A percentile compares a stretch with the other conserved stretches of the same genome.
Evolutionary conservation across 2,329 filamentous ascomycete species (phyloP).

Genomic region (Aspergillus sp.): DNA sequence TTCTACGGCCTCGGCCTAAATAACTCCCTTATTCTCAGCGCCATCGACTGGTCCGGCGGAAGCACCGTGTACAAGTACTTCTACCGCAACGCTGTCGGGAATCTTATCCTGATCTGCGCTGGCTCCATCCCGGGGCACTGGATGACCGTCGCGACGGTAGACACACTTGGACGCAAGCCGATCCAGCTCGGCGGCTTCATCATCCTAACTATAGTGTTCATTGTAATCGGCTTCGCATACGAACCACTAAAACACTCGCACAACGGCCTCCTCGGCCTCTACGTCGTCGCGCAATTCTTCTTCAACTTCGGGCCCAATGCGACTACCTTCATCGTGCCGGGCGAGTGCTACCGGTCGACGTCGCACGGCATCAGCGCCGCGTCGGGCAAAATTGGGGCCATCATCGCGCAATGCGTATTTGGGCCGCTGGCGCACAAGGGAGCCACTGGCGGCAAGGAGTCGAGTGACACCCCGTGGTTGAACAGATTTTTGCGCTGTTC

Average conservation of each 20-base stretch:
- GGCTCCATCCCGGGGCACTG: conserved; percentile 80
- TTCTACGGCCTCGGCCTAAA: conserved; percentile 72
- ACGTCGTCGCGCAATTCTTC: conserved; percentile 64
- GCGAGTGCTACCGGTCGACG: conserved; percentile 62
- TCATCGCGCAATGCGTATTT: conserved; percentile 64
- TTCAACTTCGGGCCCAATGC: conserved; percentile 55
- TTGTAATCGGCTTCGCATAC: conserved; percentile 61
- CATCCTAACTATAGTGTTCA: conserved; percentile 62
- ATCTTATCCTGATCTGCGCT: conserved; percentile 74
- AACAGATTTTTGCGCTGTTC: conserved; percentile 76
- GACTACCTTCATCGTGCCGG: conserved; percentile 62
- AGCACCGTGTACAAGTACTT: conserved; percentile 65
- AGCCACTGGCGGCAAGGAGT: conserved; percentile 37
- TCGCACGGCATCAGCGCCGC: conserved; percentile 68
- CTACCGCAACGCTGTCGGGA: conserved; percentile 73
- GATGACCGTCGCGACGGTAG: conserved; percentile 71
- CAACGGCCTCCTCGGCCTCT: conserved; percentile 55
- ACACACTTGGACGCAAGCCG: conserved; percentile 72
- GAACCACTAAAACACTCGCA: conserved; percentile 30
- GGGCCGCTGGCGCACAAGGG: conserved; percentile 61
- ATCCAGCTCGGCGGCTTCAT: conserved; percentile 66
- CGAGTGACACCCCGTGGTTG: conserved; percentile 61
- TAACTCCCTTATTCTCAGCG: conserved; percentile 67
- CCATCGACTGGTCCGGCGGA: conserved; percentile 68
- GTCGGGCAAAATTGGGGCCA: conserved; percentile 65